Base-by-base conservation (phyloP, 768 basidiomycete species). In the Chlorophyllum brunneum region DNA sequence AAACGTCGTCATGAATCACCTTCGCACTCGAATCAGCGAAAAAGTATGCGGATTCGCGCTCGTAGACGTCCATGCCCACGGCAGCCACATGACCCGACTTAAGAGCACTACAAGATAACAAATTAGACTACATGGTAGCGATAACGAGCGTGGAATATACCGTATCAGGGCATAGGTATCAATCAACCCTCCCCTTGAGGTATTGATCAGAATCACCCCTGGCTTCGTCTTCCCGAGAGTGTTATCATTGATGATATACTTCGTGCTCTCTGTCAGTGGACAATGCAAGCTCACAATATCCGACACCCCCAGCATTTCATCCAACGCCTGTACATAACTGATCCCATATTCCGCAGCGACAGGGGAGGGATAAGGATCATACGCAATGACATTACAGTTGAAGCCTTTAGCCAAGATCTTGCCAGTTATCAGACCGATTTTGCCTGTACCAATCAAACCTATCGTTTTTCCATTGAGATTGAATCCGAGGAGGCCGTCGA, bases 201-300 rank as follows among this genome's bases (percentile, higher is more conserved):
- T 74, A 56, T 75, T 75, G 45, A 75, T 73, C 34, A 75, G 56
- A 23, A 74, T 51, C 4, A 72, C 71, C 0, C 74, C 74, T 37
- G 62, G 64, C 63, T 75, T 75, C 61, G 62, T 75, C 60, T 64
- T 59, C 11, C 61, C 58, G 7, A 75, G 59, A 2, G 68, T 64
- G 44, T 66, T 55, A 38, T 75, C 74, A 39, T 72, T 70, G 59
- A 75, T 70, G 48, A 75, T 71, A 55, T 75, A 70, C 46, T 65
- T 65, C 22, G 71, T 75, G 26, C 59, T 61, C 0, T 65, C 62
- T 27, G 58, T 67, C 38, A 75, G 59, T 0, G 74, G 74, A 50
- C 74, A 75, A 58, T 75, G 72, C 53, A 75, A 56, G 51, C 70
- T 73, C 54, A 75, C 66, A 24, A 75, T 72, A 56, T 75, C 72